Conservation (phyloP, 306 rosid species). For the Trifolium dubium region DNA sequence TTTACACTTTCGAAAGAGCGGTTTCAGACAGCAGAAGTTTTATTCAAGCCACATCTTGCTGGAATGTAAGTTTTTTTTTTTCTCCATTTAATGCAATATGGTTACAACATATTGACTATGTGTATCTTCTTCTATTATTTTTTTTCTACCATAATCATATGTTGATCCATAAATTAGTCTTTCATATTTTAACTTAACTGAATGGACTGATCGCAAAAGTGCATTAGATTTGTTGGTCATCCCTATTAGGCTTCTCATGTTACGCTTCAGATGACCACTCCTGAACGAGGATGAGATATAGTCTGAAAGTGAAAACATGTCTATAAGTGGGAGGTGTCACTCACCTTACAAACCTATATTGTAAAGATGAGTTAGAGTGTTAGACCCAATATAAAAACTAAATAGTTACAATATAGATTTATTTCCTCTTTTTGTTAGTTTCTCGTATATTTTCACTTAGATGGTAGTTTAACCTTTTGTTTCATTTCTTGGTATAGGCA, state of each 20-base stretch:
- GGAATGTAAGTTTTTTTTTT: constrained; percentile 64
- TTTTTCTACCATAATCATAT: too few relatives aligned
- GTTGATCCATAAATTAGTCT: not conserved
- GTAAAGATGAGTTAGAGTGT: too few relatives aligned
- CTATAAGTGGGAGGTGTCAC: too few relatives aligned
- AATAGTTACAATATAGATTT: not conserved
- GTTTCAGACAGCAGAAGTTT: constrained; percentile 86
- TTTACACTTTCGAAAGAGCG: constrained; percentile 86
- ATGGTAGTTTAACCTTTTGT: constrained; percentile 22
- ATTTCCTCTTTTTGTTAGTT: constrained; percentile 9
- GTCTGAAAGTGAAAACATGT: too few relatives aligned
- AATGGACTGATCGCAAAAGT: not conserved
- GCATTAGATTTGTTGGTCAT: not conserved
- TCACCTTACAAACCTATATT: too few relatives aligned
- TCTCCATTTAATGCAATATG: not conserved
- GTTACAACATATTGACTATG: not conserved
- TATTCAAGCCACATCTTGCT: constrained; percentile 83
- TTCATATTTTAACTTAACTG: not conserved
- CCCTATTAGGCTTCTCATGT: too few relatives aligned
- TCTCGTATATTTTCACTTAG: constrained; percentile 14
- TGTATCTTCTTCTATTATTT: not conserved
- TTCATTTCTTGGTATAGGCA: constrained; percentile 58
- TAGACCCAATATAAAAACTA: too few relatives aligned
- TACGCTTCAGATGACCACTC: too few relatives aligned
- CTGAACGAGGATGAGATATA: too few relatives aligned